Conservation (phyloP, 257 asterid species). For the Nicotiana noctiflora region DNA sequence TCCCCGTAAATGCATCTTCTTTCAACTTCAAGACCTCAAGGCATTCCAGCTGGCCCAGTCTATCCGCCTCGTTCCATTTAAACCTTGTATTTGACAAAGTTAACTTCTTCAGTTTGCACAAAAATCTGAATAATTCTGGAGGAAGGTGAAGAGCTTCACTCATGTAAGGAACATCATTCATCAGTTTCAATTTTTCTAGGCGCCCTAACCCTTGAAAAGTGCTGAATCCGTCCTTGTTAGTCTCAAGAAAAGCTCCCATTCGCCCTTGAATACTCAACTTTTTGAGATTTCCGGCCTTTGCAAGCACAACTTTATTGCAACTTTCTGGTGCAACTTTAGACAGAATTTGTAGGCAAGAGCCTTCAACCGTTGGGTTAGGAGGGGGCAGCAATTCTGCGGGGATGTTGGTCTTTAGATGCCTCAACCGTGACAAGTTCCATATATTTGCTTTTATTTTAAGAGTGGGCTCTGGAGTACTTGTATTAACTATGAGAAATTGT, state of each 20-base stretch:
- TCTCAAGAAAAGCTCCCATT: slow-evolving; percentile 25
- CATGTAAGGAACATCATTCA: slow-evolving; percentile 27
- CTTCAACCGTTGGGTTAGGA: slow-evolving; percentile 9
- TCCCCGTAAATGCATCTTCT: background rate
- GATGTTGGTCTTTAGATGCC: slow-evolving; percentile 19
- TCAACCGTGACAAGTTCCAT: background rate
- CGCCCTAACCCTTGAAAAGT: slow-evolving; percentile 25
- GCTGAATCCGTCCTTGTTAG: slow-evolving; percentile 26
- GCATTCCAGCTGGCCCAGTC: slow-evolving; percentile 37
- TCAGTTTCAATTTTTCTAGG: slow-evolving; percentile 43
- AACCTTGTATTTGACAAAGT: slow-evolving; percentile 41
- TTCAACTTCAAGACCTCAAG: slow-evolving; percentile 41
- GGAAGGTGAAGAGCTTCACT: slow-evolving; percentile 33
- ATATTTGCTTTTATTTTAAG: background rate
- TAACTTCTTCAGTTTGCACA: slow-evolving; percentile 41
- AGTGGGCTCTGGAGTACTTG: background rate
- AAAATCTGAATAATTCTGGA: slow-evolving; percentile 25
- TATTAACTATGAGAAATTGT: background rate
- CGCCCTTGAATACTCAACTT: slow-evolving; percentile 47
- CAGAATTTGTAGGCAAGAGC: slow-evolving; percentile 45
- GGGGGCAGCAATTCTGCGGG: slow-evolving; percentile 33
- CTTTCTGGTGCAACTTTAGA: slow-evolving; percentile 52
- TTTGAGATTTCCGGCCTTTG: slow-evolving; percentile 38
- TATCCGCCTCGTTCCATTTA: slow-evolving; percentile 40
- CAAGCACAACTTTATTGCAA: slow-evolving; percentile 50